Percentiles rank a stretch among this genome's conserved stretches.
phyloP scores from a whole-genome alignment of 805 yeast species.

The Yarrowia sp. region DNA sequence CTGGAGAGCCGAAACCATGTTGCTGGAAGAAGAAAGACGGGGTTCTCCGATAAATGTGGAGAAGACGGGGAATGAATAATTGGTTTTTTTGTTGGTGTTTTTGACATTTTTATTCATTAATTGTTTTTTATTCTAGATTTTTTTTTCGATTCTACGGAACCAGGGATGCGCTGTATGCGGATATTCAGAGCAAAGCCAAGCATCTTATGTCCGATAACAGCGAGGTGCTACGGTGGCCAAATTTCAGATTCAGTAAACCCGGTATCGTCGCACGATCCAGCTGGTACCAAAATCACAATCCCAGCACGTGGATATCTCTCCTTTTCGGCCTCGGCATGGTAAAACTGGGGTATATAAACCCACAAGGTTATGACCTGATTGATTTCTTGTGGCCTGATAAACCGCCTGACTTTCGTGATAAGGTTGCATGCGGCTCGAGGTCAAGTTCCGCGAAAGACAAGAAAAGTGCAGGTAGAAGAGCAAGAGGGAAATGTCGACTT shows the following conservation, averaged over 20 bases:
- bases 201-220: neutral
- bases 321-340: neutral
- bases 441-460: too few relatives aligned
- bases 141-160: too few relatives aligned
- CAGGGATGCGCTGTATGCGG: too few relatives aligned
- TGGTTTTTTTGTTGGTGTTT: too few relatives aligned
- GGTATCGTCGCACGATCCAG: too few relatives aligned
- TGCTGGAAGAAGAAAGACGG: neutral
- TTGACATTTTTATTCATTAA: neutral
- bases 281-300: neutral
- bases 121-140: neutral
- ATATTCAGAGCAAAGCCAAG: neutral
- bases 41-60: neutral
- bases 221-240: neutral
- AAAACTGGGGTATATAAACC: constrained; percentile 1
- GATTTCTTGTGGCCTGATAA: constrained; percentile 11
- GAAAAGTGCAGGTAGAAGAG: neutral
- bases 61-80: too few relatives aligned
- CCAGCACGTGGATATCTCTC: neutral
- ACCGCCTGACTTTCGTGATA: constrained; percentile 18
- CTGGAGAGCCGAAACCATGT: neutral
- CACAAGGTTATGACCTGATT: constrained; percentile 19
- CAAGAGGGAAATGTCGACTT: too few relatives aligned
- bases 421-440: constrained; percentile 7
- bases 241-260: too few relatives aligned